Evolutionary conservation across 257 asterid species (phyloP), one percentile per base, ranked within the genome.

Genomic region (Gentiana straminea): DNA sequence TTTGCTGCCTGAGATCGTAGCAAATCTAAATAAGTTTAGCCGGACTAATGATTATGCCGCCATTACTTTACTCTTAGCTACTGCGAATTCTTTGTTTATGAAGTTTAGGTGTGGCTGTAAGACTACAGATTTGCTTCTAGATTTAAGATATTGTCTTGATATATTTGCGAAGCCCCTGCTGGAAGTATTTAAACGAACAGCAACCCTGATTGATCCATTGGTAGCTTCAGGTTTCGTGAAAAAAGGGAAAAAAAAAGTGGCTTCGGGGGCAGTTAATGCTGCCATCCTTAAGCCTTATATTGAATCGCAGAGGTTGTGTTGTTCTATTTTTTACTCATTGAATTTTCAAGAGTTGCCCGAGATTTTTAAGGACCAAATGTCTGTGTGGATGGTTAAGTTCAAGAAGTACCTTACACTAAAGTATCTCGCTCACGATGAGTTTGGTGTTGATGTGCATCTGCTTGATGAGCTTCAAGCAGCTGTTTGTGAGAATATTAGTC

Each of bases 361-460:
- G 81, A 84, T 87, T 70, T 91, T 87, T 54, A 95, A 87, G 83
- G 93, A 87, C 59, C 93, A 83, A 65, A 76, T 91, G 93, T 76
- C 68, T 60, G 95, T 84, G 64, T 91, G 98, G 97, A 79, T 91
- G 98, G 46, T 52, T 56, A 95, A 83, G 79, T 91, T 87, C 70
- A 73, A 67, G 58, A 84, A 87, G 64, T 87, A 91, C 66, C 73
- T 91, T 64, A 75, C 86, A 0, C 72, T 68, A 33, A 91, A 56
- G 50, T 87, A 79, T 62, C 52, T 77, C 32, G 81, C 75, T 52
- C 71, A 87, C 7, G 98, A 91, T 24, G 24, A 24, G 24, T 24
- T 24, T 24, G 24, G 24, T 24, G 24, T 24, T 24, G 24, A 24
- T 24, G 24, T 24, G 24, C 24, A 24, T 24, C 24, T 24, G 24